Evolutionary conservation across 2,329 filamentous ascomycete species (phyloP).

Genomic region (Chrysoporthe deuterocubensis): DNA sequence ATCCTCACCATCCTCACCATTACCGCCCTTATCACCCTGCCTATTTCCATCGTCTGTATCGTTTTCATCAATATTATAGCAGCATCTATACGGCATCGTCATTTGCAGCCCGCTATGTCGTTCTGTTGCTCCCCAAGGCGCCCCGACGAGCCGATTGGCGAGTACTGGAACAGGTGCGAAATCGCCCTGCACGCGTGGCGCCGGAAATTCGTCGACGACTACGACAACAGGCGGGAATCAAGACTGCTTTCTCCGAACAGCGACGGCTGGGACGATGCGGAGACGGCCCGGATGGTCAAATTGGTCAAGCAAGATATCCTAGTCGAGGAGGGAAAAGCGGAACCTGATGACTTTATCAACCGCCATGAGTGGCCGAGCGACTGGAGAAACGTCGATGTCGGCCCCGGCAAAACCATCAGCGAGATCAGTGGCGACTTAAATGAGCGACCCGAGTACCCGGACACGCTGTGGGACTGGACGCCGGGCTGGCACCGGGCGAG

Average conservation of each 20-base stretch:
- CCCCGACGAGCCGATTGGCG: neutral
- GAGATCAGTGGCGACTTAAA: constrained; percentile 1
- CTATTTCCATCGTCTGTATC: neutral
- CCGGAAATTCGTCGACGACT: constrained; percentile 10
- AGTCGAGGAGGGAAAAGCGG: neutral
- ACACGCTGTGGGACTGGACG: too few relatives aligned
- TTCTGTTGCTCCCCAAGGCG: neutral
- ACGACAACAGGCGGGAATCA: neutral
- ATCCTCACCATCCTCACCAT: too few relatives aligned
- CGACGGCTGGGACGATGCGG: neutral
- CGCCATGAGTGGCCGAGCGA: too few relatives aligned
- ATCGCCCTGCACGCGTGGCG: constrained; percentile 5
- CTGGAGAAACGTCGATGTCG: too few relatives aligned
- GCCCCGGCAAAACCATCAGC: constrained; percentile 16
- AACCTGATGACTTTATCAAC: constrained; percentile 5
- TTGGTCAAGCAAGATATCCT: neutral
- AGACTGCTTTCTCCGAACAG: neutral
- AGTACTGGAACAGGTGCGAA: neutral
- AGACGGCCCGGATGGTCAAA: neutral
- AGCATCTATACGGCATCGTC: neutral
- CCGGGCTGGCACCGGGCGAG: too few relatives aligned
- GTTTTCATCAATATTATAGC: too few relatives aligned
- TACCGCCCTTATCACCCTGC: neutral
- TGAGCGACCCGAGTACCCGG: too few relatives aligned
- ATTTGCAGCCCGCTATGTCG: neutral